Percentiles rank a stretch among this genome's conserved stretches.
phyloP scores from a whole-genome alignment of 768 basidiomycete genomes.

The Auricularia cornea region DNA sequence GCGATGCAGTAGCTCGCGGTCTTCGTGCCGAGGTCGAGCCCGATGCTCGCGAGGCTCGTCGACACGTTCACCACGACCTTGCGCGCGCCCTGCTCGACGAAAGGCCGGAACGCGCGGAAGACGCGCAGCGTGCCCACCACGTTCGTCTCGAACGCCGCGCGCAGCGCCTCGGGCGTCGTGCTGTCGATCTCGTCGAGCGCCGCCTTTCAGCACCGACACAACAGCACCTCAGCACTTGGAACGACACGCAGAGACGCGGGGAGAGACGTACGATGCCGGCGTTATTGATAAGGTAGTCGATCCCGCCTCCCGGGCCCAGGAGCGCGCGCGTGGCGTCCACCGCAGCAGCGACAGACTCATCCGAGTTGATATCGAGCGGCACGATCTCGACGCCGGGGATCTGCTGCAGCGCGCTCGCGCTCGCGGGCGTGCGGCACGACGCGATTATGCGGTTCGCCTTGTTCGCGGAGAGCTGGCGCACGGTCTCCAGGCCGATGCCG shows the following conservation, averaged over 20 bases:
- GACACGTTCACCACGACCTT: conserved; percentile 28
- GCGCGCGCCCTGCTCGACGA: conserved; percentile 23
- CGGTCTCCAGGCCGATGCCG: conserved; percentile 14
- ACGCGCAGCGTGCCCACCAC: conserved; percentile 29
- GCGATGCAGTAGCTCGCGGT: conserved; percentile 28
- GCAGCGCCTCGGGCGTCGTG: conserved; percentile 12
- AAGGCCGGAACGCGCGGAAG: conserved; percentile 24
- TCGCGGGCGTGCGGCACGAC: conserved; percentile 15
- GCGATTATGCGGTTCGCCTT: conserved; percentile 17
- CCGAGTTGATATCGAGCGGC: conserved; percentile 22
- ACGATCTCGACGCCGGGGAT: conserved; percentile 22
- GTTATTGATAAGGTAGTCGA: conserved; percentile 36
- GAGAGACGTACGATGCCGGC: conserved; percentile 25
- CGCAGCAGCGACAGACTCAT: conserved; percentile 19
- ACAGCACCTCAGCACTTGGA: not conserved
- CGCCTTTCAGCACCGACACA: not conserved
- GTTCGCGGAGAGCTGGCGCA: conserved; percentile 10
- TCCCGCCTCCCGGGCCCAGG: conserved; percentile 19
- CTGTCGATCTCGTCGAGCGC: not conserved
- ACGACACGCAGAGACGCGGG: not conserved
- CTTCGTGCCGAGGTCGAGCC: conserved; percentile 17
- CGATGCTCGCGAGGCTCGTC: conserved; percentile 27
- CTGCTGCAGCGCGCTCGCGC: conserved; percentile 12
- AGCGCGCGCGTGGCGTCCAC: conserved; percentile 16
- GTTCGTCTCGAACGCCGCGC: conserved; percentile 21